A percentile compares a stretch with the other conserved stretches of the same genome.
Evolutionary conservation across 179 eudicot species (phyloP).

Genomic region (Silene noctiflora): DNA sequence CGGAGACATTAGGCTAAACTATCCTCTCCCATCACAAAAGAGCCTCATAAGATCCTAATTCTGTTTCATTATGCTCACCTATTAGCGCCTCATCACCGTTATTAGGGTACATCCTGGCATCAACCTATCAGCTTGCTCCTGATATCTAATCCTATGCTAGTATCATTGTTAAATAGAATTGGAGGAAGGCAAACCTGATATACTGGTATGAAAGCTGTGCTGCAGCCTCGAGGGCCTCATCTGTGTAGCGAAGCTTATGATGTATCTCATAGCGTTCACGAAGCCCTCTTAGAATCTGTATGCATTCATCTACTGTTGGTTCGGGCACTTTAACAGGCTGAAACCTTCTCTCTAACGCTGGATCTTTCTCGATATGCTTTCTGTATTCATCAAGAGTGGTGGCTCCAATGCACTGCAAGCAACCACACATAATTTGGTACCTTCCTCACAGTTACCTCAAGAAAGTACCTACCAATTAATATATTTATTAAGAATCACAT

Average conservation of each 20-base stretch:
- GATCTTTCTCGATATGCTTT: slow-evolving; percentile 87
- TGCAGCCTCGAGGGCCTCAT: slow-evolving; percentile 81
- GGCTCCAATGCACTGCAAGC: slow-evolving; percentile 72
- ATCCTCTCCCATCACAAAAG: too few species aligned
- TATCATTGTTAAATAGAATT: slow-evolving; percentile 33
- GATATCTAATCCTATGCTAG: too few species aligned
- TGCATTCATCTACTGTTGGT: slow-evolving; percentile 76
- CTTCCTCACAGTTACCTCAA: not conserved
- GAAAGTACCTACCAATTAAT: not conserved
- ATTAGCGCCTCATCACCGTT: too few species aligned
- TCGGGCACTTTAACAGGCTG: slow-evolving; percentile 57
- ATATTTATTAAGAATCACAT: not conserved
- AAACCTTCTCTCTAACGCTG: slow-evolving; percentile 64
- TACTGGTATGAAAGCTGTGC: slow-evolving; percentile 61
- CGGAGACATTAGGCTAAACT: too few species aligned
- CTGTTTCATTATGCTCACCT: too few species aligned
- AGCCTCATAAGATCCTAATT: too few species aligned
- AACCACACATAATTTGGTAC: not conserved
- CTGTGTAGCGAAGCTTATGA: slow-evolving; percentile 76
- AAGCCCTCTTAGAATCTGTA: slow-evolving; percentile 79
- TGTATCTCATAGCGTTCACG: slow-evolving; percentile 81
- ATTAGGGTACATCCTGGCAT: too few species aligned
- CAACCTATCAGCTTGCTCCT: too few species aligned
- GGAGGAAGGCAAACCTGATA: slow-evolving; percentile 38
- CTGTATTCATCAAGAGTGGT: slow-evolving; percentile 91